A percentile compares a stretch with the other conserved stretches of the same genome.
Evolutionary conservation across 768 basidiomycete species (phyloP).

Genomic region (Saitozyma podzolica): DNA sequence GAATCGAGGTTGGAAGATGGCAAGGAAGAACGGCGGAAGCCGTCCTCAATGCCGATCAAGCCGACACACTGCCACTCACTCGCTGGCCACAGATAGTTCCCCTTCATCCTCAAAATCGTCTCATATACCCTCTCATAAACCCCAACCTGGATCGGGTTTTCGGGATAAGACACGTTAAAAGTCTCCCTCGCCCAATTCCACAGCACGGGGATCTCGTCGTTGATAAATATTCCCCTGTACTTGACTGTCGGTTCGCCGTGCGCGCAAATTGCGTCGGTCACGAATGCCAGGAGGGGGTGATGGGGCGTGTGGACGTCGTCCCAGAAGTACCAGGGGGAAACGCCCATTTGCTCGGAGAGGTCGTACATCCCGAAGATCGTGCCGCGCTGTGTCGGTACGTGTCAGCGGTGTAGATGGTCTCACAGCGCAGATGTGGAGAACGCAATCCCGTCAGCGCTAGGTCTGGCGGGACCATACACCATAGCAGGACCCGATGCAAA

Average conservation of each 20-base stretch:
- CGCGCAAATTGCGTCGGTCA: constrained; percentile 53
- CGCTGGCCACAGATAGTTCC: constrained; percentile 71
- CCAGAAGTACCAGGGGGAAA: constrained; percentile 61
- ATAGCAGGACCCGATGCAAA: background rate
- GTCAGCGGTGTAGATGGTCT: too few species aligned
- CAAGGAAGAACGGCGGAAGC: background rate
- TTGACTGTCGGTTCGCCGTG: constrained; percentile 69
- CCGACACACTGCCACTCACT: too few species aligned
- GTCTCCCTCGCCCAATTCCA: constrained; percentile 71
- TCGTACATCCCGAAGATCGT: constrained; percentile 69
- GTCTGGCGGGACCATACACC: background rate
- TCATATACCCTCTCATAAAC: constrained; percentile 60
- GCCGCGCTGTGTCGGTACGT: constrained; percentile 56
- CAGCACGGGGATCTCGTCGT: constrained; percentile 72
- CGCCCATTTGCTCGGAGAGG: constrained; percentile 70
- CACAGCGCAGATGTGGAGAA: too few species aligned
- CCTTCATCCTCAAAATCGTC: constrained; percentile 65
- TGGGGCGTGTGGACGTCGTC: constrained; percentile 69
- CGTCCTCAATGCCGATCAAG: too few species aligned
- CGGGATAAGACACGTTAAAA: constrained; percentile 65
- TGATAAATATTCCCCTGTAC: constrained; percentile 70
- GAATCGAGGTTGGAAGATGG: background rate
- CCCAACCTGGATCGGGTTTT: constrained; percentile 60
- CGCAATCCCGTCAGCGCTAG: too few species aligned
- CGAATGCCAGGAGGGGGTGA: constrained; percentile 55